Percentiles rank a stretch among this genome's conserved stretches.
phyloP scores from a whole-genome alignment of 2,329 filamentous ascomycete species.

The Lasiodiplodia citricola region DNA sequence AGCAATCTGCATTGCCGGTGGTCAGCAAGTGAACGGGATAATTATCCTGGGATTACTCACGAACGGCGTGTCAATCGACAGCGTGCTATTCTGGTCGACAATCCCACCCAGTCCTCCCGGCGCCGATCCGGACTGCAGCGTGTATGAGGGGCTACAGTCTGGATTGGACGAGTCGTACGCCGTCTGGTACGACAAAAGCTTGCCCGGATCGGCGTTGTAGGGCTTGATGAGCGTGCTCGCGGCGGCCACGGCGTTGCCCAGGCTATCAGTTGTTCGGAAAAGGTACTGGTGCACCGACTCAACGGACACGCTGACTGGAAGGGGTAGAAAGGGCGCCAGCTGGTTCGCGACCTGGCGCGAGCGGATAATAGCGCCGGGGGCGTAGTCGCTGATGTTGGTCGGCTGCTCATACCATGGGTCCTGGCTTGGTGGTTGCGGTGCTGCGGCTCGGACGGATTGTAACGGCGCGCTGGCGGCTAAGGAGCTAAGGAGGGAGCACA shows the following conservation, averaged over 20 bases:
- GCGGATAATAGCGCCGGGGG: slow-evolving; percentile 30
- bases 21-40: too few species aligned
- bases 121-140: slow-evolving; percentile 22
- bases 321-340: slow-evolving; percentile 10
- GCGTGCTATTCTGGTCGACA: slow-evolving; percentile 6
- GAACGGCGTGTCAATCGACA: slow-evolving; percentile 7
- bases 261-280: slow-evolving; percentile 31
- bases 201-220: slow-evolving; percentile 2
- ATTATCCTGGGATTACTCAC: neutral
- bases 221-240: slow-evolving; percentile 31
- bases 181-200: slow-evolving; percentile 31
- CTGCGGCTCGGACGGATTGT: too few species aligned
- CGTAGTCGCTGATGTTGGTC: slow-evolving; percentile 16
- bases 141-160: slow-evolving; percentile 30
- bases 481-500: too few species aligned
- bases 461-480: too few species aligned
- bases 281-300: slow-evolving; percentile 30
- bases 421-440: neutral
- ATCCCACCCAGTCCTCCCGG: slow-evolving; percentile 11
- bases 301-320: neutral
- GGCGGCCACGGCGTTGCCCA: slow-evolving; percentile 30
- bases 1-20: slow-evolving; percentile 3
- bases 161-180: slow-evolving; percentile 30
- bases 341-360: slow-evolving; percentile 28
- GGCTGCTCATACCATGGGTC: slow-evolving; percentile 32